Evolutionary conservation across 192 early-diverging fungal species (phyloP), one percentile per base, ranked within the genome.

Genomic region (Coemansia sp.): DNA sequence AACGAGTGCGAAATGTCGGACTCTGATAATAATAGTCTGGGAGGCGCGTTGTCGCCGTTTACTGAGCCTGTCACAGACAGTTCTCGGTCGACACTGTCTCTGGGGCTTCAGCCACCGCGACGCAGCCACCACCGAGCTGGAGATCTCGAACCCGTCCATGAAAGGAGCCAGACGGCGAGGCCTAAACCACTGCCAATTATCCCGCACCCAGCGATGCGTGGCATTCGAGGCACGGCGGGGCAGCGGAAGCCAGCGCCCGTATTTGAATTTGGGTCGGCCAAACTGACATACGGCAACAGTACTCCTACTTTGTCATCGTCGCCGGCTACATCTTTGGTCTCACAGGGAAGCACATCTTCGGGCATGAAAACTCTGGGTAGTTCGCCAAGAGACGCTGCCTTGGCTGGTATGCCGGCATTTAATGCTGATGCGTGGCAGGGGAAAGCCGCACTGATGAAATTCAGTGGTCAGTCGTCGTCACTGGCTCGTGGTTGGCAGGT

Each of bases 221-320:
- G 53, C 29, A 68, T n/a, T 40, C 65, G 19, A 27, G 55, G n/a
- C 20, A 36, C 15, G 31, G 69, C 24, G 20, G 61, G 53, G 53
- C 53, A 55, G 24, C 72, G 78, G 39, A 80, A 75, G 53, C 78
- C 74, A 3, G 74, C 74, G 45, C 78, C 78, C 0, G 61, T 72
- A 29, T 81, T 81, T 67, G 78, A 81, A 67, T 45, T 81, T 38
- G 78, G 78, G 1, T 81, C 78, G 32, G 78, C 78, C 20, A 76
- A 76, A 39, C 68, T 81, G 13, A 81, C 74, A 3, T 67, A 69
- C 40, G 73, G 72, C 40, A 32, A 50, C 40, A 32, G 20, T 39
- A 48, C 34, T 1, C 34, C 53, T 61, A 36, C 19, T 12, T 45
- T 34, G 55, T 67, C 62, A 3, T 64, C 62, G 27, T 64, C 62